Base-by-base conservation (phyloP, 495 filamentous ascomycete species). In the Aspergillus egyptiacus region DNA sequence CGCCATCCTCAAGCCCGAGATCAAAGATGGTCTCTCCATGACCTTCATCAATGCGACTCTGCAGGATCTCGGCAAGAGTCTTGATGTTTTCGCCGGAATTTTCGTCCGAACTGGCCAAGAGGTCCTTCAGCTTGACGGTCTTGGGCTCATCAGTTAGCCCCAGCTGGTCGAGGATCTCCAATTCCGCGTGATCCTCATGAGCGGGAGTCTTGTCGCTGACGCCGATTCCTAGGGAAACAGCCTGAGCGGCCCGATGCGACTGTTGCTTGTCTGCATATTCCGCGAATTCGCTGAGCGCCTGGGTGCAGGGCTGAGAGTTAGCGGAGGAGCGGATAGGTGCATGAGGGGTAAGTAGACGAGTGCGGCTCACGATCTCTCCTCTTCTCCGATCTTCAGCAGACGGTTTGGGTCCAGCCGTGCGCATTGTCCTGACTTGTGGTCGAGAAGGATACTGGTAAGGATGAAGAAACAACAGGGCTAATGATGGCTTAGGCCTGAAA, bases 211-310 rank as follows among this genome's bases (percentile, higher is more conserved):
- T 70, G 22, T 68, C 67, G 55, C 63, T 74, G 39, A 74, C 67
- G 55, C 69, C 70, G 17, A 69, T 68, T 11, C 60, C 65, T 17
- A 54, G 56, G 20, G 64, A 55, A 17, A 20, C 42, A 5, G 32
- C 1, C 10, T 46, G 43, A 17, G 58, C 61, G 71, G 55, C 83
- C 62, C 48, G 83, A 68, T 69, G 91, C 3, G 80, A 77, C 65
- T 96, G 91, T 64, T 98, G 89, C 67, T 91, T 84, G 65, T 96
- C 90, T 49, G 95, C 94, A 56, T 95, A 97, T 65, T 97, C 93
- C 63, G 94, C 89, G 61, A 98, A 98, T 56, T 96, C 93, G 74
- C 86, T 91, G 50, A 98, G 76, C 15, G 93, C 93, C 87, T 93
- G 52, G 1, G 23, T 19, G 23, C 8, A n/a, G 6, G 25, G 25